Base-by-base conservation (phyloP, 2,329 filamentous ascomycete genomes). In the Plenodomus lindquistii region DNA sequence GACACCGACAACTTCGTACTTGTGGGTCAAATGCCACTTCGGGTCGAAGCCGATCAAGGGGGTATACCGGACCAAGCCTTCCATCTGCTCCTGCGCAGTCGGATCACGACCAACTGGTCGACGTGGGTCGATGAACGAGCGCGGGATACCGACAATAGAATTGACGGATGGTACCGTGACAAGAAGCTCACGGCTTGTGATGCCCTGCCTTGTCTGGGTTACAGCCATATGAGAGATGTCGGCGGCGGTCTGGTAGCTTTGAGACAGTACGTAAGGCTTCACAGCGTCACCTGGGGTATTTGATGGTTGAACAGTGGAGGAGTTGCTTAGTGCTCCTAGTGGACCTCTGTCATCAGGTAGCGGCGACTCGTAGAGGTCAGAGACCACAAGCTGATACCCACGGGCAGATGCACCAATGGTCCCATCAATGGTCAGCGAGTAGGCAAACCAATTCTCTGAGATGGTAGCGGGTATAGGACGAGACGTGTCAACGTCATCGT, bases 361-460 rank as follows among this genome's bases (percentile, higher is more conserved):
- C 0, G 87, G 81, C 0, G 92, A 96, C 71, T 97, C 94, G 74
- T 92, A 97, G 29, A 99, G 83, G 66, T 99, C 93, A 0, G 89
- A 86, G 10, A 96, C 81, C 17, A 92, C 82, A 7, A 97, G 80
- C 62, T 96, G 90, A 71, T 96, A 89, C 31, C 92, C 92, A 71
- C 91, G 90, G 50, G 92, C 82, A 44, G 62, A 48, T 15, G 69
- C 57, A 46, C 81, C 78, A n/a, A 79, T 73, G 2, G 75, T 64
- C 19, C 79, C 75, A 52, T 85, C 82, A 7, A 73, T 62, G 1
- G 80, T 77, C 71, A 92, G 89, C 7, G 90, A 88, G 76, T 96
- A 97, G 6, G 86, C 82, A 66, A 95, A 92, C 91, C 93, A 97
- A 74, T 99, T 97, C 77, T 99, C 94, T 0, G 91, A 88, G 43